Evolutionary conservation across 139 green algal genomes (phyloP).

Genomic region (Chlorella sorokiniana): DNA sequence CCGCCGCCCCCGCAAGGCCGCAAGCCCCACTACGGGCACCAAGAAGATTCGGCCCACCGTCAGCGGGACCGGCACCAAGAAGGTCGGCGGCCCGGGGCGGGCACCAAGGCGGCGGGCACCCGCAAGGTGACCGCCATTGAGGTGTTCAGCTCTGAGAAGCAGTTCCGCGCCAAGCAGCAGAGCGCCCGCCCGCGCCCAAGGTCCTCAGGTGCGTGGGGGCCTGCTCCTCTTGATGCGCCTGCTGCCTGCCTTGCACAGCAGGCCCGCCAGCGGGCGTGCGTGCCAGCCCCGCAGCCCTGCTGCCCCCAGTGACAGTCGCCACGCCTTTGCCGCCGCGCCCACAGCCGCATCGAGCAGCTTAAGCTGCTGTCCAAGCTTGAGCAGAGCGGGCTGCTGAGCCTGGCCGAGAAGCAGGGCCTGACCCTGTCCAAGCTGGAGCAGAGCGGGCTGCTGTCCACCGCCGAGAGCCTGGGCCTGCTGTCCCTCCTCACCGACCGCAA

Average conservation of each 20-base stretch:
- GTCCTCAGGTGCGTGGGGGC: constrained; percentile 19
- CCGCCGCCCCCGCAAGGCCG: not conserved
- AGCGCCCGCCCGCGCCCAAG: constrained; percentile 33
- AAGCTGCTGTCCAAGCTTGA: constrained; percentile 69
- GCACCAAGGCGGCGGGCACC: no score
- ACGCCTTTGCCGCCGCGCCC: not conserved
- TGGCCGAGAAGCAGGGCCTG: constrained; percentile 65
- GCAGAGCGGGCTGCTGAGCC: constrained; percentile 67
- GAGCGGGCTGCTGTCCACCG: constrained; percentile 72
- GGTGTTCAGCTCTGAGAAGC: constrained; percentile 46
- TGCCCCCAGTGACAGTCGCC: not conserved
- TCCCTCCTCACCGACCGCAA: constrained; percentile 57
- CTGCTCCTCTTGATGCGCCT: not conserved
- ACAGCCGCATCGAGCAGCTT: constrained; percentile 59
- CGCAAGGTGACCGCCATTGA: constrained; percentile 31
- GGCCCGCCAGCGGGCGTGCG: no score
- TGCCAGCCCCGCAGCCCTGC: not conserved
- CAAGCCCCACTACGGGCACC: constrained; percentile 10
- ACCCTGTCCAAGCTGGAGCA: constrained; percentile 78
- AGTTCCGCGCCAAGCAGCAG: constrained; percentile 45
- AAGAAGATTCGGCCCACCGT: constrained; percentile 27
- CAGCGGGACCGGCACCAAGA: constrained; percentile 1
- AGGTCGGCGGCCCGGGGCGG: no score
- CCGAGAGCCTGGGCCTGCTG: constrained; percentile 66
- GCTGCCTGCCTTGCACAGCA: not conserved